Base-by-base conservation (phyloP, 2,329 filamentous ascomycete species). In the Zymoseptoria tritici region DNA sequence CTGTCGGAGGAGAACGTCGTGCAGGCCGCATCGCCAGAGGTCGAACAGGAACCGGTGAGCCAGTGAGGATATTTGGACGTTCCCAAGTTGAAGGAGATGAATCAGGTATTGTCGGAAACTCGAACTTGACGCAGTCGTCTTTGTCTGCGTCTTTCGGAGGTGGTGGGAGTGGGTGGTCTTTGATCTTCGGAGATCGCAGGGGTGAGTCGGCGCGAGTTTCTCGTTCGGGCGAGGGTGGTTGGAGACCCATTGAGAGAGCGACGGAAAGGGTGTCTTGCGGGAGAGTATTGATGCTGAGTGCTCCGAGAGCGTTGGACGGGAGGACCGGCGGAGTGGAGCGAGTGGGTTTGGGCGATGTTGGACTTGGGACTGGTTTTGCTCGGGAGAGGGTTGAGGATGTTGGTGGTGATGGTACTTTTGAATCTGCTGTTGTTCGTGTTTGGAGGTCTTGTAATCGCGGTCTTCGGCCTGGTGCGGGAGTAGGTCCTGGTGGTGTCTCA, bases 261-360 rank as follows among this genome's bases (percentile, higher is more conserved):
- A 64, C 26, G 1, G 56, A 53, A 16, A 60, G 21, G 11, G 60
- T 46, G 2, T 64, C 63, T 20, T 62, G 64, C 3, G 65, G 61
- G 9, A 70, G 57, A 6, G 62, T 66, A 55, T 72, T 72, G 54
- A 68, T 64, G 55, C 62, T 69, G 26, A 71, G 64, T 20, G 68
- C 62, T 52, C 68, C 65, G 5, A 72, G 62, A 11, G 69, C 67
- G 1, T 67, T 69, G n/a, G 62, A 58, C 9, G 59, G 60, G 4
- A 64, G 68, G n/a, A 65, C 66, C 42, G 64, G 66, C 8, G 66
- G 68, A 16, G 68, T 66, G 21, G 64, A 54, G 21, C 67, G 66
- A 22, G 60, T 62, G 52, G 20, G 54, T 46, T 58, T 62, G 29
- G 62, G 63, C 26, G 60, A 63, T 24, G 57, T 31, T 29, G 60